Evolutionary conservation across 2,329 filamentous ascomycete genomes (phyloP), one percentile per base, ranked within the genome.

Genomic region (Paraphoma chrysanthemicola): DNA sequence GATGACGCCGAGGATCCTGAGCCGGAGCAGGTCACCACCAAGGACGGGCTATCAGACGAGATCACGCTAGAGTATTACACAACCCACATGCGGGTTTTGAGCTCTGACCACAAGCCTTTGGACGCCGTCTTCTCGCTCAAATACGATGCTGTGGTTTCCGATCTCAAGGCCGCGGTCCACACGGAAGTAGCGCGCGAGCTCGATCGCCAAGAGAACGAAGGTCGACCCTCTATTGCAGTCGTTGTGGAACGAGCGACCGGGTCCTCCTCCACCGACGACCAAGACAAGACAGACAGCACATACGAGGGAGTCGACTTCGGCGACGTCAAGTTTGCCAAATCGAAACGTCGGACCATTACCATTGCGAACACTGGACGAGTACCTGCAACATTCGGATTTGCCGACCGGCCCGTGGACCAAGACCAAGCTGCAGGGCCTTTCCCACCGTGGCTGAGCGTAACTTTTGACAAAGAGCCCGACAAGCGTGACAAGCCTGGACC

Each of bases 31-130:
- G 80, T 86, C 1, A 69, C 82, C 3, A 87, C 86, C 0, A 87
- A 85, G 59, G 86, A 88, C 23, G 86, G 85, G 0, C 85, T 82
- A 52, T 77, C 83, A 29, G 84, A 87, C 54, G 78, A 81, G 44
- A 80, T 88, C 29, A 69, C 75, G 23, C 75, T 88, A n/a, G 81
- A 87, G 51, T 82, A 90, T 55, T 99, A 99, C 73, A 87, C 88
- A 0, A 94, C 93, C 0, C 92, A 98, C 69, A 95, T 98, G 75
- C 85, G 90, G 16, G 89, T 99, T 23, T 85, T 91, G 14, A 97
- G 94, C 0, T 98, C 94, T 0, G 95, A 99, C 68, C 95, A 99
- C 77, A 99, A 99, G 74, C 96, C 95, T 0, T 80, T 99, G 1
- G 86, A 89, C 56, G 92, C 93, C 0, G 81, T 93, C 0, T 98